Evolutionary conservation across 129 eudicot species (phyloP).

Genomic region (Logfia minima): DNA sequence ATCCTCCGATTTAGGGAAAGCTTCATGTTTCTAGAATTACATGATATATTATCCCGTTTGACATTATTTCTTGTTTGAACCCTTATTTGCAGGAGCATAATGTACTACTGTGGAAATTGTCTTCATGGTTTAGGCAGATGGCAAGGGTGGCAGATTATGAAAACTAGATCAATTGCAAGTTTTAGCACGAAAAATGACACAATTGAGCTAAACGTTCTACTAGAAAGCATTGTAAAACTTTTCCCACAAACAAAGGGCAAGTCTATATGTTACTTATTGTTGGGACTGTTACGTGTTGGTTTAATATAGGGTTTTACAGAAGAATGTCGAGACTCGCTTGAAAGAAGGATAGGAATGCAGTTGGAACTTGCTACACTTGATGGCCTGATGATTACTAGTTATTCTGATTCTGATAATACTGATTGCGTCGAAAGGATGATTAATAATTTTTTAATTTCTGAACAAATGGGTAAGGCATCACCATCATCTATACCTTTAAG

Average conservation of each 20-base stretch:
- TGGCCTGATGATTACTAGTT: slow-evolving; percentile 73
- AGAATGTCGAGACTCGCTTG: slow-evolving; percentile 59
- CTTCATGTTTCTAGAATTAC: slow-evolving; percentile 1
- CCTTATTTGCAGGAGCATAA: slow-evolving; percentile 47
- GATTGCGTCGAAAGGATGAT: slow-evolving; percentile 69
- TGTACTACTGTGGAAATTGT: slow-evolving; percentile 57
- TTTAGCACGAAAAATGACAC: slow-evolving; percentile 49
- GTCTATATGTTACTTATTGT: slow-evolving; percentile 67
- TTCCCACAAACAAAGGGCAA: slow-evolving; percentile 71
- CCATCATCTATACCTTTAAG: slow-evolving; percentile 51
- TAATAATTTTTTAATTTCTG: slow-evolving; percentile 49
- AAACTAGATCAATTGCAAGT: slow-evolving; percentile 54
- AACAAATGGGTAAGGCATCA: slow-evolving; percentile 36
- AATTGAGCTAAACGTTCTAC: slow-evolving; percentile 49
- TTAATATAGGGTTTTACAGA: slow-evolving; percentile 55
- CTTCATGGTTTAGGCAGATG: slow-evolving; percentile 82
- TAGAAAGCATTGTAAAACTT: slow-evolving; percentile 58
- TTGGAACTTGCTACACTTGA: slow-evolving; percentile 71
- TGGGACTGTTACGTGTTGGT: slow-evolving; percentile 78
- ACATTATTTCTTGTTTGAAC: neutral
- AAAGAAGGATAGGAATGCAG: slow-evolving; percentile 78
- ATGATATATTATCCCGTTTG: neutral
- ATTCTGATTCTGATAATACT: slow-evolving; percentile 65
- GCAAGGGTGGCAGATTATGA: slow-evolving; percentile 53
- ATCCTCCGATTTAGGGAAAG: neutral